Conservation (phyloP, 148 eudicot genomes). For the Silene latifolia region DNA sequence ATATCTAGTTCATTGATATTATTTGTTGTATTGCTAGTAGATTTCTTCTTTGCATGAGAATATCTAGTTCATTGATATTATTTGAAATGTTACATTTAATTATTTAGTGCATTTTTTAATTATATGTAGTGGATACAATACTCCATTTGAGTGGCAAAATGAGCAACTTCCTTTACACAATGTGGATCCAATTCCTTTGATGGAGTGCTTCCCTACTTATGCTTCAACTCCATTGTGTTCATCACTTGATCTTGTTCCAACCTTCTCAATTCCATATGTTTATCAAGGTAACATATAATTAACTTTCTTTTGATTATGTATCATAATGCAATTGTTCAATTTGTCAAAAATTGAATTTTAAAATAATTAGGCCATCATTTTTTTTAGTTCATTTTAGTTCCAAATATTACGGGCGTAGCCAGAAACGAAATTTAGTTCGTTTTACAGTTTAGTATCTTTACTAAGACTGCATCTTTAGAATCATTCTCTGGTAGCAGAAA, state of each 20-base stretch:
- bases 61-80: neutral
- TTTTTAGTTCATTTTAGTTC: no score
- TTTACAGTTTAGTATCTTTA: no score
- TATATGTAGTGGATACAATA: constrained; percentile 14
- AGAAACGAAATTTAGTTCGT: no score
- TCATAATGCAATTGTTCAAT: neutral
- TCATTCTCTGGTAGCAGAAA: no score
- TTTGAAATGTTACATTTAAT: neutral
- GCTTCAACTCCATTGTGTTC: constrained; percentile 8
- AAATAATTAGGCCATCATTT: neutral
- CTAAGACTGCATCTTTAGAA: no score
- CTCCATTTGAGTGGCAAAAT: constrained; percentile 28
- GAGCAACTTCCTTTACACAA: constrained; percentile 15
- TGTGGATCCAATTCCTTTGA: constrained; percentile 17
- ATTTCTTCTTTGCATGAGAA: no score
- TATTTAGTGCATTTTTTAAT: neutral
- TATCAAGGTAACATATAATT: constrained; percentile 2
- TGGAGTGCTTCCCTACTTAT: constrained; percentile 15
- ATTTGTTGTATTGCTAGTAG: neutral
- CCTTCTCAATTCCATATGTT: constrained; percentile 10
- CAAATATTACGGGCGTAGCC: no score
- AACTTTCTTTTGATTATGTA: no score
- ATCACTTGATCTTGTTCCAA: constrained; percentile 20
- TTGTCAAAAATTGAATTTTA: neutral
- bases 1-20: neutral